Conservation (phyloP, 805 yeast genomes). For the Maudiozyma serrabonitensis region DNA sequence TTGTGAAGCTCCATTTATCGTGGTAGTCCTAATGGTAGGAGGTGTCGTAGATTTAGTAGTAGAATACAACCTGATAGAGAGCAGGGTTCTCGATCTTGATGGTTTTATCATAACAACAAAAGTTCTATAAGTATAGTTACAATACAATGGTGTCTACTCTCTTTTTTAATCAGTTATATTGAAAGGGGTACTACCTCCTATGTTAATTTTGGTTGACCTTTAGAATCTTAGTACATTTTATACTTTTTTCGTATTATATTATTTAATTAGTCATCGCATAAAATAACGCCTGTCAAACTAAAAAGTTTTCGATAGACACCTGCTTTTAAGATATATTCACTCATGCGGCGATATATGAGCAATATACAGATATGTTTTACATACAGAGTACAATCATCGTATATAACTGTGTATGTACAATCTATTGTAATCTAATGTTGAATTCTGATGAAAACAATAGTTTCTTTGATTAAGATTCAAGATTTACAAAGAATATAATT, state of each 20-base stretch:
- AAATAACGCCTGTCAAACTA: not conserved
- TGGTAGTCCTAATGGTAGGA: not conserved
- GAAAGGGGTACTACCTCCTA: too few relatives aligned
- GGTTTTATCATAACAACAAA: not conserved
- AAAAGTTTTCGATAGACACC: not conserved
- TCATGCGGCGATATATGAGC: too few relatives aligned
- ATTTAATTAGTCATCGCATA: not conserved
- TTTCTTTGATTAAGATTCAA: too few relatives aligned
- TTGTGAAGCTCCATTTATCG: slow-evolving; percentile 8
- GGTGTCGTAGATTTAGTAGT: not conserved
- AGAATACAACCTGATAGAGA: slow-evolving; percentile 1
- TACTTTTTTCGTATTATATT: not conserved
- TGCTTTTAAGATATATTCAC: not conserved
- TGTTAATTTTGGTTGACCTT: too few relatives aligned
- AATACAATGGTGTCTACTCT: not conserved
- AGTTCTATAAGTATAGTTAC: not conserved
- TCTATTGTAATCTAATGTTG: too few relatives aligned
- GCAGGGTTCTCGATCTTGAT: not conserved
- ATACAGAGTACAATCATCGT: not conserved
- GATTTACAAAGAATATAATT: too few relatives aligned
- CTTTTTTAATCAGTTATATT: too few relatives aligned
- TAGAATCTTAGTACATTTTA: too few relatives aligned
- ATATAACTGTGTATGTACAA: too few relatives aligned
- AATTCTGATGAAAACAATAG: too few relatives aligned
- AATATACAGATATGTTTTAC: not conserved